These are phyloP conservation scores for Aspergillus japonicus DNA, from an alignment of 2,329 filamentous ascomycete species.

Conservation along the genomic window DNA sequence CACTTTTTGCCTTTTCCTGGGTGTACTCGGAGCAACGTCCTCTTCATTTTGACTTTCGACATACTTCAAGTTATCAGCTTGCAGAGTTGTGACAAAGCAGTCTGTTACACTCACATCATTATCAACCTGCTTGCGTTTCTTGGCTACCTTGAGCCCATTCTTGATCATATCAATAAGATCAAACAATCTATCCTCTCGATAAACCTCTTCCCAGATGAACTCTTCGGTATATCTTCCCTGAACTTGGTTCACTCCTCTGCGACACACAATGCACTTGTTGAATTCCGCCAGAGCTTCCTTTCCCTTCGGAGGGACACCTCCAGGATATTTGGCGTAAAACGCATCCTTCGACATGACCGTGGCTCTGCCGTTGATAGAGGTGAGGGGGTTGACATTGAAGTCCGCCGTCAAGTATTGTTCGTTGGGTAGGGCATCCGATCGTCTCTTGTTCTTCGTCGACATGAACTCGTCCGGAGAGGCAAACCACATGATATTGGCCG, in stretches of 20 bases:
- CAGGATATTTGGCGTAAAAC: constrained; percentile 70
- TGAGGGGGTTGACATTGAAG: constrained; percentile 82
- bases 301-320: constrained; percentile 68
- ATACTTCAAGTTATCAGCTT: constrained; percentile 29
- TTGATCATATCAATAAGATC: constrained; percentile 66
- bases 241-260: constrained; percentile 82
- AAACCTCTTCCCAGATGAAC: constrained; percentile 87
- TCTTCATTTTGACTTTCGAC: constrained; percentile 40
- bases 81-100: neutral
- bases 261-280: constrained; percentile 86
- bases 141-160: constrained; percentile 62
- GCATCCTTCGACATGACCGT: constrained; percentile 69
- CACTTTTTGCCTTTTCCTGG: constrained; percentile 57
- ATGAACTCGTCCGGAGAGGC: constrained; percentile 82
- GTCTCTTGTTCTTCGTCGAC: constrained; percentile 76
- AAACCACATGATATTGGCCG: constrained; percentile 94
- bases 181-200: constrained; percentile 64
- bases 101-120: constrained; percentile 33
- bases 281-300: constrained; percentile 62
- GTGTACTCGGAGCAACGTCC: constrained; percentile 47
- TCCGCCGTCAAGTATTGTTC: constrained; percentile 89
- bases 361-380: constrained; percentile 87
- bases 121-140: constrained; percentile 50
- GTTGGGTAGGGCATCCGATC: constrained; percentile 76
- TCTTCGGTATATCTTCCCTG: constrained; percentile 90